A percentile compares a stretch with the other conserved stretches of the same genome.
phyloP scores from a whole-genome alignment of 2,329 filamentous ascomycete species.

The Cladosporium sp. region DNA sequence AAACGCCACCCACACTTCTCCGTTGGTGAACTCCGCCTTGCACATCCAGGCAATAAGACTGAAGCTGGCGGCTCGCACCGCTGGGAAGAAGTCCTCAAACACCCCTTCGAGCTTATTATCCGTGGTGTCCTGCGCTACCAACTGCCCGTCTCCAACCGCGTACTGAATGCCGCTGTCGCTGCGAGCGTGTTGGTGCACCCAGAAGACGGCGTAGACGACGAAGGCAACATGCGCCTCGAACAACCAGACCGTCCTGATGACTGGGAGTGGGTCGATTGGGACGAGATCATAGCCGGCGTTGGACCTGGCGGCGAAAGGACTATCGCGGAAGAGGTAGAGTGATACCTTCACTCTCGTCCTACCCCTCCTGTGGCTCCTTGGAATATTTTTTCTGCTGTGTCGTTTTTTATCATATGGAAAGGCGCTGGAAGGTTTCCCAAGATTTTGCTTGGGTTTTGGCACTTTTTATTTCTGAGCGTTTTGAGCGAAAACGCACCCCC shows the following conservation, averaged over 20 bases:
- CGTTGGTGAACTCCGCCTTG: constrained; percentile 78
- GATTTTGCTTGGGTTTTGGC: background rate
- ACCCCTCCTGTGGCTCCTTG: background rate
- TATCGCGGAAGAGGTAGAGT: background rate
- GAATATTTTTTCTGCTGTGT: background rate
- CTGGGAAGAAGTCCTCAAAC: constrained; percentile 87
- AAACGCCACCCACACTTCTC: constrained; percentile 71
- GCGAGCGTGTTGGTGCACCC: constrained; percentile 45
- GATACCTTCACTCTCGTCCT: background rate
- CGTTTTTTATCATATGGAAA: background rate
- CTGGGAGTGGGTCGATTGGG: constrained; percentile 39
- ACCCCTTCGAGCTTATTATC: constrained; percentile 91
- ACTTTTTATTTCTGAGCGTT: background rate
- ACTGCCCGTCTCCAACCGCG: constrained; percentile 59
- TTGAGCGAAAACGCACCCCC: background rate
- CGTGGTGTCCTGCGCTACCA: constrained; percentile 87
- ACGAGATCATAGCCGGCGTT: constrained; percentile 14
- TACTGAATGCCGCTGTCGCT: constrained; percentile 54
- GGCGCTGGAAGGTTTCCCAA: background rate
- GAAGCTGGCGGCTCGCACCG: constrained; percentile 76
- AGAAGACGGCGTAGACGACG: constrained; percentile 39
- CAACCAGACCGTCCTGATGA: constrained; percentile 32
- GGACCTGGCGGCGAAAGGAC: background rate
- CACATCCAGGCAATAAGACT: constrained; percentile 84
- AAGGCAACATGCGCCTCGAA: constrained; percentile 37